Evolutionary conservation across 345 rosid genomes (phyloP).

Genomic region (Eucalyptus pauciflora): DNA sequence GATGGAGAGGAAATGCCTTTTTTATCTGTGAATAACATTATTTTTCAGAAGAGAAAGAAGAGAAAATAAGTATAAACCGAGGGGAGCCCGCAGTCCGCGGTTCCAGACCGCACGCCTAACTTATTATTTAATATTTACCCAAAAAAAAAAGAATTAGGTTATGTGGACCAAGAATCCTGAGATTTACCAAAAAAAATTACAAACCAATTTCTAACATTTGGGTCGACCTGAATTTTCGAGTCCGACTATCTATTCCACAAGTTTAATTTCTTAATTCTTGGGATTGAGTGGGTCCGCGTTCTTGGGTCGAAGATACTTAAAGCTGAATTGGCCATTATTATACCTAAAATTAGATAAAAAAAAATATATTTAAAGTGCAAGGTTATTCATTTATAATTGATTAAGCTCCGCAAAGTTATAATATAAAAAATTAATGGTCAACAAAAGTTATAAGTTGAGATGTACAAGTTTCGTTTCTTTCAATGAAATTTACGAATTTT

Average conservation of each 20-base stretch:
- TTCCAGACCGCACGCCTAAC: neutral
- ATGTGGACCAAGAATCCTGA: neutral
- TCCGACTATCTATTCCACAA: neutral
- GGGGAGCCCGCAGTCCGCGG: neutral
- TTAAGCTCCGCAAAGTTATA: neutral
- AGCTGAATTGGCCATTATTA: neutral
- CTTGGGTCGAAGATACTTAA: neutral
- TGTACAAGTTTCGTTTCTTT: rapidly evolving
- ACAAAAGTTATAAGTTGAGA: neutral
- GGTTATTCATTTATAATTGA: neutral
- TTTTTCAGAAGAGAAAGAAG: neutral
- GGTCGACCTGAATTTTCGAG: neutral
- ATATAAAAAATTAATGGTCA: neutral
- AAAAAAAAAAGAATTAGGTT: neutral
- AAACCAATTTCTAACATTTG: neutral
- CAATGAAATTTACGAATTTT: neutral
- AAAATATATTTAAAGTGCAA: neutral
- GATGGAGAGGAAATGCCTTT: neutral
- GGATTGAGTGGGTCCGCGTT: neutral
- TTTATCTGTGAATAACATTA: neutral
- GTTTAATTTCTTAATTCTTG: neutral
- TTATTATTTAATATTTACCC: neutral
- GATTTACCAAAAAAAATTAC: neutral
- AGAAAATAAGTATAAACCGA: too few relatives aligned
- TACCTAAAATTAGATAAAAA: neutral